phyloP scores from a whole-genome alignment of 179 eudicot species.

The Gypsophila paniculata region DNA sequence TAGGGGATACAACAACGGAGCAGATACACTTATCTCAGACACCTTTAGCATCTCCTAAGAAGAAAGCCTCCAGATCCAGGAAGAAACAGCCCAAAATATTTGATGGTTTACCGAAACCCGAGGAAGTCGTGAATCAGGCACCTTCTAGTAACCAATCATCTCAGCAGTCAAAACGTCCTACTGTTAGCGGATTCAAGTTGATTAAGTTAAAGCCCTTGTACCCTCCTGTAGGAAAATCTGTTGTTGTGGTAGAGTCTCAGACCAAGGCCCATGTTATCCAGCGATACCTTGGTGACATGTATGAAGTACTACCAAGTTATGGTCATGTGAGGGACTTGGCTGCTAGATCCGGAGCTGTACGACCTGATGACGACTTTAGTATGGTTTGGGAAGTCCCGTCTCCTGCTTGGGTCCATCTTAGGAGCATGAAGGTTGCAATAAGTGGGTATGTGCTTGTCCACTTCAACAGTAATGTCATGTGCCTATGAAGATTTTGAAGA shows the following conservation, averaged over 20 bases:
- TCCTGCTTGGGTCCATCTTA: conserved; percentile 90
- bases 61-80: conserved; percentile 7
- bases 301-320: conserved; percentile 90
- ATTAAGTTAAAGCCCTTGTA: conserved; percentile 43
- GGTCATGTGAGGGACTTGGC: conserved; percentile 98
- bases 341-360: conserved; percentile 86
- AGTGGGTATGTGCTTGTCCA: conserved; percentile 53
- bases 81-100: conserved; percentile 28
- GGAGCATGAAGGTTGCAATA: conserved; percentile 81
- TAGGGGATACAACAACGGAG: conserved; percentile 22
- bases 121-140: conserved; percentile 23
- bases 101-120: conserved; percentile 25
- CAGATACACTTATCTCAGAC: not conserved
- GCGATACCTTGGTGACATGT: conserved; percentile 89
- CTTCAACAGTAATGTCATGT: not conserved
- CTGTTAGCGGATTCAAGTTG: conserved; percentile 35
- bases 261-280: conserved; percentile 95
- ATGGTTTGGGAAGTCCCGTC: conserved; percentile 99
- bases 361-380: conserved; percentile 89
- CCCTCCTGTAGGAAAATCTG: conserved; percentile 79
- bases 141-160: conserved; percentile 28
- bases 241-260: conserved; percentile 82
- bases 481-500: not conserved
- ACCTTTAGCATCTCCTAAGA: conserved; percentile 9
- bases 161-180: conserved; percentile 25